Conservation (phyloP, 2,329 filamentous ascomycete genomes). For the Trichoderma sp. region DNA sequence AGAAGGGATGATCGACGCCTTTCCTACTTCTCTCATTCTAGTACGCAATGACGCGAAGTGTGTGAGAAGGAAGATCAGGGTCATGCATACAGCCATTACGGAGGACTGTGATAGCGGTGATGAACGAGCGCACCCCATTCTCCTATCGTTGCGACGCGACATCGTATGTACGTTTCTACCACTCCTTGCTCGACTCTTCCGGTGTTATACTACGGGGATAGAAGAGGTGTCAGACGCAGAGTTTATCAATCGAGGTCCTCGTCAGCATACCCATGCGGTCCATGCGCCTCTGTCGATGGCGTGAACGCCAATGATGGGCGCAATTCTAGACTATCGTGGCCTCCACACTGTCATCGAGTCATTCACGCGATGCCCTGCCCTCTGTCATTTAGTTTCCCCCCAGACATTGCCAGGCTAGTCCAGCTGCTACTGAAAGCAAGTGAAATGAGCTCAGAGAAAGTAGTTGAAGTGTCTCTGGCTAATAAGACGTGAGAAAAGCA, state of each 20-base stretch:
- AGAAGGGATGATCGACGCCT: not conserved
- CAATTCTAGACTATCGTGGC: not conserved
- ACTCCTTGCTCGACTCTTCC: not conserved
- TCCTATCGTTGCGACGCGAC: not conserved
- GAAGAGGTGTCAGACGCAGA: slow-evolving; percentile 3
- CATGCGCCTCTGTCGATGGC: slow-evolving; percentile 3
- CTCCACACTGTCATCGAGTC: slow-evolving; percentile 21
- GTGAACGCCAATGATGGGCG: slow-evolving; percentile 6
- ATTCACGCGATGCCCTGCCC: slow-evolving; percentile 11
- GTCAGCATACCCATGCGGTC: not conserved
- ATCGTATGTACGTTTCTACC: not conserved
- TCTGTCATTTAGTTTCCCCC: not conserved
- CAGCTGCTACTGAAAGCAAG: not conserved
- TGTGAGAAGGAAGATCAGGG: not conserved
- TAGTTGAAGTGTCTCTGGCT: slow-evolving; percentile 3
- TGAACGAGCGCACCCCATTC: not conserved
- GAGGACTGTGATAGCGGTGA: not conserved
- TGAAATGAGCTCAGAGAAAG: slow-evolving; percentile 15
- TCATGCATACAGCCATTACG: not conserved
- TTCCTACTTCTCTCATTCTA: not conserved
- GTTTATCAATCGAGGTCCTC: not conserved
- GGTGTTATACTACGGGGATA: not conserved
- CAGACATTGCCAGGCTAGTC: slow-evolving; percentile 1
- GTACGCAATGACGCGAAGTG: not conserved
- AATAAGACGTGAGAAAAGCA: slow-evolving; percentile 4